Percentiles rank a stretch among this genome's conserved stretches.
phyloP scores from a whole-genome alignment of 164 flowering plant genomes.

The Vitis cinerea region DNA sequence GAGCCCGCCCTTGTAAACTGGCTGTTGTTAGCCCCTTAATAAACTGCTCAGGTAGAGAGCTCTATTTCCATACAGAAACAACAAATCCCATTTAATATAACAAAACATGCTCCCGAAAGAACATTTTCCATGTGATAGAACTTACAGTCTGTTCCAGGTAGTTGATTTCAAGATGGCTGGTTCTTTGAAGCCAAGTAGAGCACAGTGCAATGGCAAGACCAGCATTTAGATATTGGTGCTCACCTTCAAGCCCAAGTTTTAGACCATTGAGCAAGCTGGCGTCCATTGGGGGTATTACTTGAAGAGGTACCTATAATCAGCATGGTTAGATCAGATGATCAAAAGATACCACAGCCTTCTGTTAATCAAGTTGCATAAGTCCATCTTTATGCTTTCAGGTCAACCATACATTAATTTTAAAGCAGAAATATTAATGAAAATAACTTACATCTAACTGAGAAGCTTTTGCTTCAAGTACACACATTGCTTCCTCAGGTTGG shows the following conservation, averaged over 20 bases:
- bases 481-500: conserved; percentile 97
- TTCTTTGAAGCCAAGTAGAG: conserved; percentile 75
- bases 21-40: conserved; percentile 75
- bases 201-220: conserved; percentile 86
- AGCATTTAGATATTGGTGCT: conserved; percentile 85
- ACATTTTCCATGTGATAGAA: conserved; percentile 10
- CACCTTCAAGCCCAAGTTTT: conserved; percentile 86
- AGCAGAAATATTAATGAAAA: background rate
- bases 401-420: background rate
- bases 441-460: conserved; percentile 67
- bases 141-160: conserved; percentile 59
- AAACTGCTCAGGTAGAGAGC: conserved; percentile 74
- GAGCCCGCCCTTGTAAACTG: conserved; percentile 87
- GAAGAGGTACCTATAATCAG: conserved; percentile 64
- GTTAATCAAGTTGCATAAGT: background rate
- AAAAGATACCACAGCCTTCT: background rate
- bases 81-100: background rate
- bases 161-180: conserved; percentile 55
- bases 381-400: too few relatives aligned
- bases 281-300: conserved; percentile 72
- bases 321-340: conserved; percentile 8
- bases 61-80: conserved; percentile 33
- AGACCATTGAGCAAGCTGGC: conserved; percentile 58
- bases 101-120: background rate
- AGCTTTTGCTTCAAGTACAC: conserved; percentile 74